Evolutionary conservation across 345 rosid species (phyloP).

Genomic region (Ceriops decandra): DNA sequence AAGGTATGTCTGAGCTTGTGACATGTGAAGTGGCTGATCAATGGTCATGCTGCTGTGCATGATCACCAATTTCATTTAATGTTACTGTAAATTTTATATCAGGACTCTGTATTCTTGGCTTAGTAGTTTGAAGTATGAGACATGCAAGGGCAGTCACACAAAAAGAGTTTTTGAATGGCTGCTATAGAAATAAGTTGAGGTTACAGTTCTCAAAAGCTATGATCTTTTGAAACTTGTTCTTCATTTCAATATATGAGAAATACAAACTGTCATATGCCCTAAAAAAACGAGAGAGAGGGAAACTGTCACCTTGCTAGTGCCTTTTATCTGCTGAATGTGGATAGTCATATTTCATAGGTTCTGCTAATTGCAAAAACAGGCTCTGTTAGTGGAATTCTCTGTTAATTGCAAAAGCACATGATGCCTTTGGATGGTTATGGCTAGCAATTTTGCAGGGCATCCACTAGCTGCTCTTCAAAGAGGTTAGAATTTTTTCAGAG

Average conservation of each 20-base stretch:
- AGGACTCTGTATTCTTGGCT: background rate
- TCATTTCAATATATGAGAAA: background rate
- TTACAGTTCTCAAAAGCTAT: background rate
- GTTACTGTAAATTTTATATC: background rate
- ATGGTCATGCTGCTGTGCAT: background rate
- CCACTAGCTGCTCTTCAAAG: background rate
- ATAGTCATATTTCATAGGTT: too few species aligned
- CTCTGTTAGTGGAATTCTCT: too few species aligned
- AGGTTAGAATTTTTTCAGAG: too few species aligned
- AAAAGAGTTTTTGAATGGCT: too few species aligned
- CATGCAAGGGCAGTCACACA: background rate
- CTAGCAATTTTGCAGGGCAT: too few species aligned
- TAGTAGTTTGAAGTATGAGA: background rate
- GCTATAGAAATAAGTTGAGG: background rate
- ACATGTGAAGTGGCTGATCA: background rate
- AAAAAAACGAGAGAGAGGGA: background rate
- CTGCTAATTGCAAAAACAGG: too few species aligned
- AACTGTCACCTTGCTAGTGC: background rate
- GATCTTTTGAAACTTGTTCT: background rate
- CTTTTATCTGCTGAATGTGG: background rate
- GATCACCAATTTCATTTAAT: background rate
- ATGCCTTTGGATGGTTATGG: background rate
- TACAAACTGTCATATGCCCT: too few species aligned
- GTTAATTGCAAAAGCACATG: background rate
- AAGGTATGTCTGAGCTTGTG: conserved; percentile 46